Evolutionary conservation across 225 moss, liverwort and hornwort genomes (phyloP), one percentile per base, ranked within the genome.

Genomic region (Sphagnum contortum): DNA sequence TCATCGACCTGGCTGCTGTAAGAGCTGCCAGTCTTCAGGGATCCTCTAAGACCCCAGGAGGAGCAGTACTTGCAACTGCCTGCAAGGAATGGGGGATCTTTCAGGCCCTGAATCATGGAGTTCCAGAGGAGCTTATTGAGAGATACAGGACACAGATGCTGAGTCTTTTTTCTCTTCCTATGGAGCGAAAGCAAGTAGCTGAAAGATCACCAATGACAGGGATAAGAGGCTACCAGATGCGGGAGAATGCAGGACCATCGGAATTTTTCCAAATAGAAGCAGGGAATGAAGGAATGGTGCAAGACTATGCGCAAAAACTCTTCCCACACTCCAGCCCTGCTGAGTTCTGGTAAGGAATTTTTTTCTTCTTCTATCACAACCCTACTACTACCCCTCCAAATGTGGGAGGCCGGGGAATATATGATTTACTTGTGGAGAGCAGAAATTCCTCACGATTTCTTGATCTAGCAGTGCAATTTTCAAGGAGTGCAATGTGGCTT

Each of bases 1-100:
- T 67, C 48, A 48, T 67, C 8, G 66, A 67, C 48, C 57, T 67
- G 47, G 66, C 66, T 4, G 13, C 48, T 7, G 13, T 67, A 11
- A 64, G 11, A 50, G 8, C 10, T 4, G 48, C 47, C 62, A n/a
- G 8, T 13, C 3, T 4, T 14, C 13, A 50, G n/a, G 49, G 48
- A 10, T 45, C 12, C 46, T 5, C 47, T 9, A 60, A 68, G 54
- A 71, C 29, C 29, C 10, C 11, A 9, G 9, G 6, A 9, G 6
- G 7, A 9, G 7, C 7, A 45, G 59, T 44, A 6, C 48, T 71
- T 13, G 76, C 69, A 3, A 69, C 60, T 5, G 79, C 79, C 66
- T 83, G 79, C 73, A 69, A 71, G 60, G 73, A 83, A 58, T 79
- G 79, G 76, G 82, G 82, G 53, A 75, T 82, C 64, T 73, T 82